Base-by-base conservation (phyloP, 148 eudicot species). In the Pouteria glomerata region DNA sequence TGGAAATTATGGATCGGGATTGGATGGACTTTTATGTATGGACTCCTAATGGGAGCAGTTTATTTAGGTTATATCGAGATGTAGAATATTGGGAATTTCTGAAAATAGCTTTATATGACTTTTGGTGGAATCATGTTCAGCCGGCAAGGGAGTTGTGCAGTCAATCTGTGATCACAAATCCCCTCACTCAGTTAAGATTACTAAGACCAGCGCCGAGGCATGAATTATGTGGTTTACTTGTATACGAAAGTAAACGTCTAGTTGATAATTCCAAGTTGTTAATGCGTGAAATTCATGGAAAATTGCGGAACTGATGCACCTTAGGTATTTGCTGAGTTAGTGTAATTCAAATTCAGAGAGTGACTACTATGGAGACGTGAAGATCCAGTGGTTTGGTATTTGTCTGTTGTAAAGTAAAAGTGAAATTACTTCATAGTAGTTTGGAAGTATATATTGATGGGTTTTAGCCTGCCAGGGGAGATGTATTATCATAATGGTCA, bases 21-120 rank as follows among this genome's bases (percentile, higher is more conserved):
- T 90, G 96, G 93, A 88, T 93, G 93, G 90, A 93, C 82, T 71
- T 88, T 56, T 93, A 90, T 77, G 84, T 78, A 56, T 93, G 98
- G 98, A 90, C 88, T 73, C 80, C 84, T 35, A 82, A 74, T 0
- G 89, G 96, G 29, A 90, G 94, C 77, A 88, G 92, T 80, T 83
- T 93, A 72, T 87, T 93, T 84, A 78, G 91, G 76, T 31, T 92
- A 37, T 12, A 86, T 18, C 81, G 96, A 30, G 87, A 88, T 80
- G 72, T 0, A 35, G 89, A 90, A 68, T 93, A 90, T 61, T 93
- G 98, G 98, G 73, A 79, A 8, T 58, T 69, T 24, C 52, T 93
- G 53, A 82, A 78, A 80, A 73, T 71, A 35, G 96, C 90, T 21
- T 77, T 93, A 45, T 79, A 86, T 51, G 98, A 93, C 78, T 93